Base-by-base conservation (phyloP, 2,329 filamentous ascomycete genomes). In the Lachnum nothofagi region DNA sequence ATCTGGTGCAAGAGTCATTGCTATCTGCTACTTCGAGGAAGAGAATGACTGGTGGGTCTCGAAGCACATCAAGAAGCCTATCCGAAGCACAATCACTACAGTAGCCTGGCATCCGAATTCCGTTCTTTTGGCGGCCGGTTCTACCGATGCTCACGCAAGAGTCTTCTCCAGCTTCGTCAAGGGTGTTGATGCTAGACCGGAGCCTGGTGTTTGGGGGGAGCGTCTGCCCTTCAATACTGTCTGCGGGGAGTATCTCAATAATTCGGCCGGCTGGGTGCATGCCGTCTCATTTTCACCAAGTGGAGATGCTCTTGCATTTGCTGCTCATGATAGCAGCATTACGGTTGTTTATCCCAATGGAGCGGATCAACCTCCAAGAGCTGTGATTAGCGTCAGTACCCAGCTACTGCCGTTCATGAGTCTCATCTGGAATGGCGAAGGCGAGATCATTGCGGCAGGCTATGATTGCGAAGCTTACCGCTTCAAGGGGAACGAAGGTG, bases 31-130 rank as follows among this genome's bases (percentile, higher is more conserved):
- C 75, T 98, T 98, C 62, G 93, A 98, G 67, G 88, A 95, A 68
- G 93, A 98, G 71, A 96, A 98, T 71, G 91, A 98, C 75, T 98
- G 93, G 93, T 98, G 93, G 93, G 91, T 98, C 35, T 96, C 91
- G 31, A 98, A 98, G 78, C 93, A 98, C 72, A 73, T 98, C 65
- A 97, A 97, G 82, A 98, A 97, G 79, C 93, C 93, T 17, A 95
- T 98, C 63, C 87, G 91, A 59, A 95, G 90, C 68, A 98, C 93
- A 49, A 91, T 98, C 63, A 97, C 93, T 48, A 90, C 87, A 14
- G 82, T 98, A 38, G 85, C 86, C 49, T 98, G 93, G 93, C 93
- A 98, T 70, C 93, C 93, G 29, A 98, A 98, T 76, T 94, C 88
- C 8, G 93, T 98, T 14, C 80, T 98, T 25, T 77, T 98, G 20